Evolutionary conservation across 2,329 filamentous ascomycete species (phyloP).

Genomic region (Macrophomina phaseolina): DNA sequence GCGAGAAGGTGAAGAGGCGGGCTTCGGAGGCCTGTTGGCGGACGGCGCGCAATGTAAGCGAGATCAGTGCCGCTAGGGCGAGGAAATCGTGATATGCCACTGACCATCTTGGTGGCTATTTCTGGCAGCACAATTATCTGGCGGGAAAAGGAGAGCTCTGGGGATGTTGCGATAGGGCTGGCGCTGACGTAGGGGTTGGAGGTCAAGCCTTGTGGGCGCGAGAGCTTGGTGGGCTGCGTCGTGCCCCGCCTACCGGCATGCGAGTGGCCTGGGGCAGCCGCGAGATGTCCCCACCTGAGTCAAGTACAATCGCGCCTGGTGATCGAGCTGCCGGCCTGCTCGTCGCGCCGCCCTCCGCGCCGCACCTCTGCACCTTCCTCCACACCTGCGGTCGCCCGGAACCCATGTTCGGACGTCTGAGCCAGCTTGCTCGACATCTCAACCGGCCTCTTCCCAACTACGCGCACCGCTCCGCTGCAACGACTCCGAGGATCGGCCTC

Average conservation of each 20-base stretch:
- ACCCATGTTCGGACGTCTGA: constrained; percentile 76
- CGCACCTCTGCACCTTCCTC: not conserved
- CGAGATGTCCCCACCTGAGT: not conserved
- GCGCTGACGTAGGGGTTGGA: constrained; percentile 19
- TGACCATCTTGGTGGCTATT: constrained; percentile 24
- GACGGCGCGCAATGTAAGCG: constrained; percentile 16
- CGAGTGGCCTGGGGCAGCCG: not conserved
- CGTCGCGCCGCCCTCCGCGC: not conserved
- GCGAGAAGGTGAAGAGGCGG: constrained; percentile 89
- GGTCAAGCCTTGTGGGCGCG: constrained; percentile 9
- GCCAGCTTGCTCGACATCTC: constrained; percentile 75
- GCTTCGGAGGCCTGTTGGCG: constrained; percentile 72
- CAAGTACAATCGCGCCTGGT: constrained; percentile 3
- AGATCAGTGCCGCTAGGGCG: constrained; percentile 20
- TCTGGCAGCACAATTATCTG: constrained; percentile 6
- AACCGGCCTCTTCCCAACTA: constrained; percentile 66
- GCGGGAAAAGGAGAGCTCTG: constrained; percentile 3
- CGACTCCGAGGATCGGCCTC: constrained; percentile 47
- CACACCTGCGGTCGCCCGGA: not conserved
- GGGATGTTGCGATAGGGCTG: constrained; percentile 14
- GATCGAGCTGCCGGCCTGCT: constrained; percentile 7
- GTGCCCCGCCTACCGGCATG: constrained; percentile 11
- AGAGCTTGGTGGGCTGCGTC: constrained; percentile 11
- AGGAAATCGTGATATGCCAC: constrained; percentile 26
- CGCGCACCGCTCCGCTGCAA: constrained; percentile 54